Base-by-base conservation (phyloP, 1,139 yeast genomes). In the Kluyveromyces marxianus region DNA sequence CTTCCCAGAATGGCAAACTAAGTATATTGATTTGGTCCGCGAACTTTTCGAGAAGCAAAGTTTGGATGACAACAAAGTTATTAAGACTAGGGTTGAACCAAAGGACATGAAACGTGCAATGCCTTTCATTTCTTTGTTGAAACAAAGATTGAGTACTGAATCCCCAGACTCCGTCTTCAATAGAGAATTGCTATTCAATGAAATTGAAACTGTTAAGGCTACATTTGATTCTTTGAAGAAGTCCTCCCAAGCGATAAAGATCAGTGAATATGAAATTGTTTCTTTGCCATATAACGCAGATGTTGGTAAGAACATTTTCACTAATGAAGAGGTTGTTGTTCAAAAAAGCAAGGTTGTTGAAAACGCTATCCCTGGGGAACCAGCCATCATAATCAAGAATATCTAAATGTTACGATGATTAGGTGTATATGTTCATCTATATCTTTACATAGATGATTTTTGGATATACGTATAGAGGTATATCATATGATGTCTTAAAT, bases 1-100 rank as follows among this genome's bases (percentile, higher is more conserved):
- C 24, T 92, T 85, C 89, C 98, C 99, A 41, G 92, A 84, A 58
- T 92, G 98, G 98, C 98, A 92, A 70, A 87, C 82, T 50, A 74
- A 76, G 56, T 92, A 88, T 69, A 82, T 92, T 59, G 92, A 86
- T 54, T 69, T 92, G 49, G 94, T 88, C 34, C 79, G 89, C 58
- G 83, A 84, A 55, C 75, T 89, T 55, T 86, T 84, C 62, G 92
- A 83, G 54, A 66, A 65, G 41, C 79, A 77, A 28, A 66, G 75
- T 31, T 71, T 84, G 57, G 72, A 79, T 50, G 89, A 83, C 62
- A 81, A 74, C 68, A 75, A 75, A 57, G 69, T 67, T 48, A 71
- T 84, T 54, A 82, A 76, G 64, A 74, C 77, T 54, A 77, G 70
- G 60, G 81, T 84, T 49, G 65, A 68, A 29, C 84, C 84, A 53